Conservation (phyloP, 768 basidiomycete species). For the Boletus rubropictus region DNA sequence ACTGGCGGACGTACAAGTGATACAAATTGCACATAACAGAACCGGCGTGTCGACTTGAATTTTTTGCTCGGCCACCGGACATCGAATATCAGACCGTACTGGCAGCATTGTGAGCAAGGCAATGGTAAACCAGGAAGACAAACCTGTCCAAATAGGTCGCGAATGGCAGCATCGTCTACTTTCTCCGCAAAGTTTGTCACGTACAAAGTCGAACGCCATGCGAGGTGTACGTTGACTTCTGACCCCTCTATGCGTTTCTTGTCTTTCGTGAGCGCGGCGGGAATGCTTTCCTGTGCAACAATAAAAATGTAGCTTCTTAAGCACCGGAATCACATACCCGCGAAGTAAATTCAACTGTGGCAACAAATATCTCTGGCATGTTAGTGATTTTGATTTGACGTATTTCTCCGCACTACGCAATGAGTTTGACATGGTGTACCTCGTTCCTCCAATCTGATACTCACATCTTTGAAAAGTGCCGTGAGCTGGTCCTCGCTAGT, state of each 20-base stretch:
- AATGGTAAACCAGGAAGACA: constrained; percentile 9
- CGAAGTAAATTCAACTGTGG: constrained; percentile 82
- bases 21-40: constrained; percentile 91
- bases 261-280: constrained; percentile 87
- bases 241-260: constrained; percentile 76
- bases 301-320: not conserved
- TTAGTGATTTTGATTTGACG: constrained; percentile 79
- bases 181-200: constrained; percentile 93
- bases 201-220: constrained; percentile 92
- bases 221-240: constrained; percentile 82
- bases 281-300: constrained; percentile 61
- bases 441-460: constrained; percentile 19
- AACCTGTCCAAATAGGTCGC: constrained; percentile 76
- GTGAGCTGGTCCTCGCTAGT: constrained; percentile 62
- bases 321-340: constrained; percentile 30
- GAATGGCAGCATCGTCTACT: constrained; percentile 69
- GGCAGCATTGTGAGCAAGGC: constrained; percentile 1
- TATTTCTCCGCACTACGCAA: constrained; percentile 75
- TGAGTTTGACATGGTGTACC: not conserved
- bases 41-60: constrained; percentile 84
- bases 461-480: constrained; percentile 79
- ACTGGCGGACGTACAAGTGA: constrained; percentile 56
- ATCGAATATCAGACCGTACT: constrained; percentile 92
- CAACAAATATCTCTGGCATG: constrained; percentile 56
- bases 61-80: constrained; percentile 98